Conservation (phyloP, 768 basidiomycete species). For the Suillus luteus region DNA sequence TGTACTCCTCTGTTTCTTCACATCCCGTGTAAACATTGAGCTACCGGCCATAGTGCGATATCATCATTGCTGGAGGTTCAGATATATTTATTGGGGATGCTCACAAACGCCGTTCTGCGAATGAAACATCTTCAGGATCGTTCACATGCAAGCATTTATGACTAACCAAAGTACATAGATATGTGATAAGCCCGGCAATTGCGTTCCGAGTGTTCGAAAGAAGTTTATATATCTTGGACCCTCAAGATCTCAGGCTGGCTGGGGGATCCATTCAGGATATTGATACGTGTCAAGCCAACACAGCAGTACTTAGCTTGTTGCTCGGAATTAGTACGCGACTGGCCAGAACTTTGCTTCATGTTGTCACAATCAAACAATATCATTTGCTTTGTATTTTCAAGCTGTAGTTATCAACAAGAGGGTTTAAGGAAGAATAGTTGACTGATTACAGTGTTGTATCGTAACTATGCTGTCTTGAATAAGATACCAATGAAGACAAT, state of each 20-base stretch:
- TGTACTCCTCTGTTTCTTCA: too few species aligned
- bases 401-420: background rate
- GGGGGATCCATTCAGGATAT: too few species aligned
- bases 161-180: background rate
- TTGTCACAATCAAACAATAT: background rate
- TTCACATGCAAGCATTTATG: background rate
- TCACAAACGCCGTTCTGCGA: background rate
- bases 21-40: too few species aligned
- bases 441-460: background rate
- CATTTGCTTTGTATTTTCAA: background rate
- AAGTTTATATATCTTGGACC: background rate
- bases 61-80: too few species aligned
- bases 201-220: background rate
- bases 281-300: too few species aligned
- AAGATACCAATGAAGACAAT: background rate
- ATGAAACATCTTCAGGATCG: slow-evolving; percentile 1
- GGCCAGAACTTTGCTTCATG: too few species aligned
- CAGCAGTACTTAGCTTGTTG: too few species aligned
- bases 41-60: too few species aligned
- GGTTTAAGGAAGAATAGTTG: background rate
- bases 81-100: too few species aligned
- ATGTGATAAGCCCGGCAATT: background rate
- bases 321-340: too few species aligned
- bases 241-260: too few species aligned
- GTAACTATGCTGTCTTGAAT: background rate